A percentile compares a stretch with the other conserved stretches of the same genome.
phyloP scores from a whole-genome alignment of 768 basidiomycete species.

The Pholiota molesta region DNA sequence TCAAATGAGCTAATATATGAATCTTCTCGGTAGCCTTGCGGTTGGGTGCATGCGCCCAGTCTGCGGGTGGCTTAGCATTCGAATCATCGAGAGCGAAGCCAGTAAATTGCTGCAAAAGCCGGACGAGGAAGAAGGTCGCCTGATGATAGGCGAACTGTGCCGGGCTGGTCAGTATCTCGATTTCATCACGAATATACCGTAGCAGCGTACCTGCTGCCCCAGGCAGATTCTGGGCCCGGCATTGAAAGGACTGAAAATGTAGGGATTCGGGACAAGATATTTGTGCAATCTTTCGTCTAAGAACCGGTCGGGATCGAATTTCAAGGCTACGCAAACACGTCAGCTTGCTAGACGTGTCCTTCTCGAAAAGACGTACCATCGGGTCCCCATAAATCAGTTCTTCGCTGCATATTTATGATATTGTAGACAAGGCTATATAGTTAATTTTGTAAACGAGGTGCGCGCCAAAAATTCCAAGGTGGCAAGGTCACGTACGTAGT shows the following conservation, averaged over 20 bases:
- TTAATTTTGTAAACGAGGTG: background rate
- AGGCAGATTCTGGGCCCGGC: conserved; percentile 41
- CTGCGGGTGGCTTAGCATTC: conserved; percentile 45
- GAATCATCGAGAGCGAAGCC: conserved; percentile 34
- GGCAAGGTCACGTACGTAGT: conserved; percentile 19
- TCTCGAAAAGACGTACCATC: conserved; percentile 45
- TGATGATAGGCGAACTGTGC: conserved; percentile 53
- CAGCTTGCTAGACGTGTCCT: background rate
- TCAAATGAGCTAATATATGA: conserved; percentile 41
- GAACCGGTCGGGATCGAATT: conserved; percentile 61
- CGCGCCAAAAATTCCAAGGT: background rate
- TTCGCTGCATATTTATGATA: conserved; percentile 60
- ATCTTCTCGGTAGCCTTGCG: conserved; percentile 43
- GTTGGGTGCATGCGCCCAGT: conserved; percentile 40
- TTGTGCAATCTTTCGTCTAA: conserved; percentile 50
- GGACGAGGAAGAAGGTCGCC: conserved; percentile 55
- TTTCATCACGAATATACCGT: too few relatives aligned
- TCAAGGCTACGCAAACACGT: conserved; percentile 32
- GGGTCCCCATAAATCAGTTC: conserved; percentile 68
- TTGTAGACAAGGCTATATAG: conserved; percentile 35
- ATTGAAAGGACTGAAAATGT: conserved; percentile 43
- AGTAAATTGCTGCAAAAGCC: conserved; percentile 52
- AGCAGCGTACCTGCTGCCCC: conserved; percentile 38
- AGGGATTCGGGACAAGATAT: conserved; percentile 46
- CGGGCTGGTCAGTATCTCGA: background rate